Evolutionary conservation across 495 filamentous ascomycete species (phyloP), one percentile per base, ranked within the genome.

Genomic region (Aspergillus steynii): DNA sequence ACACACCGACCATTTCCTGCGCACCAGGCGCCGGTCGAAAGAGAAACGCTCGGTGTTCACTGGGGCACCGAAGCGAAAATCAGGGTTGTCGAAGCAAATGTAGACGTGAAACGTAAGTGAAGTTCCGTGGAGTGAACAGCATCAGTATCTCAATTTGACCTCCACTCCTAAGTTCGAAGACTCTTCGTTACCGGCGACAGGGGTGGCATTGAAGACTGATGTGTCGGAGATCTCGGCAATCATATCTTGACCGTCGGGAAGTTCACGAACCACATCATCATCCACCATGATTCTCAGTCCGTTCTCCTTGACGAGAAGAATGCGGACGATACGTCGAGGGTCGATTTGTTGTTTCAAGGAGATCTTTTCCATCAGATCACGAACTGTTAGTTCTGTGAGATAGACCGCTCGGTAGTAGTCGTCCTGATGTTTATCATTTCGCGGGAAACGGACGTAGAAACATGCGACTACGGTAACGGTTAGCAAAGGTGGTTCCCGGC

Each of bases 161-260:
- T 80, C 75, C 37, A 80, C 63, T 5, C 66, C 60, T 7, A 74
- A 59, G 29, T 50, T 65, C 4, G 65, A 49, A 8, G 37, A 15
- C 1, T 62, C 55, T 26, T 61, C 61, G 42, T 56, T 42, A n/a
- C 28, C 50, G 56, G 50, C 50, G 25, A 50, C 52, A 4, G 54
- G 37, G 0, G 62, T 29, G 52, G 28, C 56, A 9, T 68, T 58
- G 27, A 59, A 50, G 14, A 29, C 59, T 1, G 69, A 63, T n/a
- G 68, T 46, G 53, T 85, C 80, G 49, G 70, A 71, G 63, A 89
- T 82, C 65, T 88, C 86, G 55, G 83, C 84, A 32, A 83, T 81
- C 87, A 99, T 93, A 67, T 97, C 94, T 68, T 97, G 91, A 7
- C 93, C 92, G 75, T 99, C 95, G 0, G 87, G 82, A 15, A 98